Conservation (phyloP, 495 filamentous ascomycete species). For the Sphaerosporella brunnea region DNA sequence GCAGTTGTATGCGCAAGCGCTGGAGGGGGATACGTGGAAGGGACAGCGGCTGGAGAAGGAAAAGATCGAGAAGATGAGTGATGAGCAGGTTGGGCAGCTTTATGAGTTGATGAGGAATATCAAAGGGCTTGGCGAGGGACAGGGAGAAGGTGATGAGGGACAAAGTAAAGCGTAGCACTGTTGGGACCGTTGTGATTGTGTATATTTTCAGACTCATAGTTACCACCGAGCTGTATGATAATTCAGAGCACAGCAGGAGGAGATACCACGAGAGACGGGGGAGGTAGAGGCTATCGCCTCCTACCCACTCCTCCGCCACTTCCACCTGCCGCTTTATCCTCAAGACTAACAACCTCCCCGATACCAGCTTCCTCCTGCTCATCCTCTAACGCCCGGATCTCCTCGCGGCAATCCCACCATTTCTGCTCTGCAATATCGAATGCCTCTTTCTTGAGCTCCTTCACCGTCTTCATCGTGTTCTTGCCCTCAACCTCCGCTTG, state of each 20-base stretch:
- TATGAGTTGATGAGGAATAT: conserved; percentile 89
- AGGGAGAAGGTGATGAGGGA: neutral
- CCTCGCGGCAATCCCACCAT: conserved; percentile 97
- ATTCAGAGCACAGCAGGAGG: no score
- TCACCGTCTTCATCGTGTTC: conserved; percentile 38
- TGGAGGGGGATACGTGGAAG: conserved; percentile 71
- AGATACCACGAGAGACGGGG: no score
- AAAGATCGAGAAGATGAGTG: conserved; percentile 84
- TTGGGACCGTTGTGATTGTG: no score
- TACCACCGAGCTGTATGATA: no score
- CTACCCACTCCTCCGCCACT: conserved; percentile 29
- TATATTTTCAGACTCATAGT: no score
- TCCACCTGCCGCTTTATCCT: conserved; percentile 42
- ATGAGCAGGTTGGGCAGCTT: conserved; percentile 81
- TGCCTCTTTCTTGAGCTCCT: conserved; percentile 77
- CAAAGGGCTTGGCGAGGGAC: neutral
- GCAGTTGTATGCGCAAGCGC: conserved; percentile 79
- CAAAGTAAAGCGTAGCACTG: no score
- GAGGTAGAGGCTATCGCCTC: conserved; percentile 21
- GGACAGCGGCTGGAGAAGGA: conserved; percentile 57
- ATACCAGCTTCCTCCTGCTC: conserved; percentile 93
- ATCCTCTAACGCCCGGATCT: conserved; percentile 81
- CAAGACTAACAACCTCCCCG: conserved; percentile 78
- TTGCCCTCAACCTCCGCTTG: conserved; percentile 25
- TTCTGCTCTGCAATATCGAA: conserved; percentile 83